Conservation (phyloP, 1,139 yeast genomes). For the Saccharomycopsis hybrid region DNA sequence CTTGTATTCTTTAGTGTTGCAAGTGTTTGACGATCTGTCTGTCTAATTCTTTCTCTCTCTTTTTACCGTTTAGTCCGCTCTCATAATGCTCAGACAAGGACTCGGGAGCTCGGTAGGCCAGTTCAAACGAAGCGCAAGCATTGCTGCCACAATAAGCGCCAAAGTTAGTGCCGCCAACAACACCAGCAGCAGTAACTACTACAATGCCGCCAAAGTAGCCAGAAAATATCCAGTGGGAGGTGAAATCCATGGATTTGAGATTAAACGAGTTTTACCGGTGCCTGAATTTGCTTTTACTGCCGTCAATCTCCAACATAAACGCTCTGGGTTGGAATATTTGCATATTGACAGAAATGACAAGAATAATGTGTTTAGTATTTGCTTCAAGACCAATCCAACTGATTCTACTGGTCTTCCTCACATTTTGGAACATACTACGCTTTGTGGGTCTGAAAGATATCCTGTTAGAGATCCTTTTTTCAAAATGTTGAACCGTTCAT, state of each 20-base stretch:
- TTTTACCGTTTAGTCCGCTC: no score
- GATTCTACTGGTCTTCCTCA: constrained; percentile 94
- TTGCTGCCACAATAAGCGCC: no score
- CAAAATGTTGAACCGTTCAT: constrained; percentile 84
- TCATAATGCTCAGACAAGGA: no score
- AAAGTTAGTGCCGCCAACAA: no score
- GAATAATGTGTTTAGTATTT: constrained; percentile 84
- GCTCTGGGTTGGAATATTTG: constrained; percentile 73
- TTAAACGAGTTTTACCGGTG: constrained; percentile 56
- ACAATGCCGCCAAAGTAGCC: constrained; percentile 27
- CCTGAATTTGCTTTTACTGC: constrained; percentile 84
- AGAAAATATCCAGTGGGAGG: constrained; percentile 60
- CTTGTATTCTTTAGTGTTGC: no score
- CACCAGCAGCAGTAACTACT: no score
- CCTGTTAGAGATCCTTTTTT: constrained; percentile 97
- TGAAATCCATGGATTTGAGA: constrained; percentile 54
- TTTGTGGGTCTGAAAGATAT: constrained; percentile 85
- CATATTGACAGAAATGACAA: constrained; percentile 79
- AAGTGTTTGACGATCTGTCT: no score
- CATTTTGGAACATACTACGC: constrained; percentile 88
- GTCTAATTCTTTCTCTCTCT: no score
- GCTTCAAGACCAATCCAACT: constrained; percentile 92
- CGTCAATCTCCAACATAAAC: constrained; percentile 57
- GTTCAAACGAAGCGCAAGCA: no score
- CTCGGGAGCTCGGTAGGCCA: no score